Conservation (phyloP, 805 yeast genomes). For the Kuraishia cidri region DNA sequence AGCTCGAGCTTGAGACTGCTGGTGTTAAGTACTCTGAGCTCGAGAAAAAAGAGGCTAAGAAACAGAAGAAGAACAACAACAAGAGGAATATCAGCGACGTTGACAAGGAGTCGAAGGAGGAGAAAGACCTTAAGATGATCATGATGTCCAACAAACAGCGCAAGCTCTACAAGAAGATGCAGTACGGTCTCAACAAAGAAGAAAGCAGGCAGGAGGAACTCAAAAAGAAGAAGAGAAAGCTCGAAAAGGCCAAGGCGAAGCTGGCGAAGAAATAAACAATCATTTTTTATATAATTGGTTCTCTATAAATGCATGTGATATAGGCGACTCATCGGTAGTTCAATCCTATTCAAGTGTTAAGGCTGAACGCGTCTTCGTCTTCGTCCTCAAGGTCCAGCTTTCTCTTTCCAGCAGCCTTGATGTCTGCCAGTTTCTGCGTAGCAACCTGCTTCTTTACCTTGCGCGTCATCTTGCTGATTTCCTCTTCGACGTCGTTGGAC, state of each 20-base stretch:
- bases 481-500: constrained; percentile 78
- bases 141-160: constrained; percentile 98
- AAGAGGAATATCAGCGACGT: constrained; percentile 28
- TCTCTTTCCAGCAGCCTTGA: constrained; percentile 62
- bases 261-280: constrained; percentile 8
- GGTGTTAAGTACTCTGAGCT: constrained; percentile 73
- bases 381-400: constrained; percentile 59
- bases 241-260: constrained; percentile 54
- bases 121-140: constrained; percentile 85
- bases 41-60: constrained; percentile 20
- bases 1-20: constrained; percentile 82
- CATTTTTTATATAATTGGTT: not conserved
- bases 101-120: constrained; percentile 60
- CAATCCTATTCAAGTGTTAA: too few species aligned
- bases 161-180: constrained; percentile 91
- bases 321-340: too few species aligned
- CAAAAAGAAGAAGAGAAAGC: constrained; percentile 58
- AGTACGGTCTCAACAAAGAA: constrained; percentile 79
- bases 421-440: constrained; percentile 64
- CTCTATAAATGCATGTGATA: not conserved
- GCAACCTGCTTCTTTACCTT: constrained; percentile 78
- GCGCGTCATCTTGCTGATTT: constrained; percentile 82
- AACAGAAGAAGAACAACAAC: constrained; percentile 24
- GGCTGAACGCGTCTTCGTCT: too few species aligned
- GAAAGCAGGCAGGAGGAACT: constrained; percentile 65